Base-by-base conservation (phyloP, 208 protist genomes). In the Angomonas deanei region DNA sequence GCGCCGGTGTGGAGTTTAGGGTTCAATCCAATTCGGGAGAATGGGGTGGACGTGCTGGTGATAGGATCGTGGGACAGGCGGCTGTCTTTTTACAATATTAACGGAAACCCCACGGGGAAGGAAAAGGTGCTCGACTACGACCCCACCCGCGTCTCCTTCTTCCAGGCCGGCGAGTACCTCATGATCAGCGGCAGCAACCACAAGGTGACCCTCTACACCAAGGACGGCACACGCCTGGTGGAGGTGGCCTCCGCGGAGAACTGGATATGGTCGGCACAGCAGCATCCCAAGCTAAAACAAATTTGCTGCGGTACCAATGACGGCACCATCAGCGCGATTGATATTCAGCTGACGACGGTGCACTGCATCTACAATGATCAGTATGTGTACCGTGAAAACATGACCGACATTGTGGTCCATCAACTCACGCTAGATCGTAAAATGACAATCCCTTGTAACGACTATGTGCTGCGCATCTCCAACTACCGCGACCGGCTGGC, bases 341-440 rank as follows among this genome's bases (percentile, higher is more conserved):
- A 98, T 60, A 78, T 98, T 32, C 46, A 69, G 30, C 80, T 97
- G 60, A 82, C 67, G 15, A 94, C 92, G 1, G 92, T 98, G 17
- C 96, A 98, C 63, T 85, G 92, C 67, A 86, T 98, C 53, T 97
- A 98, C 68, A 64, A 89, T 46, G 94, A 98, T 66, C 86, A 96
- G 59, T 99, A 98, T 77, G 94, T 97, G 10, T 97, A 84, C 65
- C 85, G 97, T 32, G 95, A 98, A 19, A 81, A 84, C 49, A 95
- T 99, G 89, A 98, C 97, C 28, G 87, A 98, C 54, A 92, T 98
- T 17, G 73, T 98, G 11, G 77, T 99, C 17, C 97, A 99, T 72
- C 84, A 98, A 56, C 77, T 98, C 50, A 84, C 86, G 5, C 67
- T 91, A 1, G 91, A 96, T 38, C 77, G 86, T 34, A 82, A 75